Conservation (phyloP, 1,284 basidiomycete genomes). For the Leccinum proliferum region DNA sequence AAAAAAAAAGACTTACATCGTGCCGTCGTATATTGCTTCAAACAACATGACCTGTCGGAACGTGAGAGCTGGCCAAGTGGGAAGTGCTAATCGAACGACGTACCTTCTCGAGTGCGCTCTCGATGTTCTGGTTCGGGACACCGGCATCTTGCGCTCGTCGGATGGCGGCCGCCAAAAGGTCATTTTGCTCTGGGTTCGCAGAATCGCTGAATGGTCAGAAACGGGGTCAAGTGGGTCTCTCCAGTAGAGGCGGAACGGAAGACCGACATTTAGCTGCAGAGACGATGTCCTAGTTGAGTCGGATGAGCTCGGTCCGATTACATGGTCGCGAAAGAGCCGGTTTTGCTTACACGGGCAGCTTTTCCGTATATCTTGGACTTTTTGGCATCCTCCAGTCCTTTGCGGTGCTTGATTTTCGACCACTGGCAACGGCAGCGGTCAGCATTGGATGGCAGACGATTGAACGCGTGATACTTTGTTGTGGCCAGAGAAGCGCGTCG, state of each 20-base stretch:
- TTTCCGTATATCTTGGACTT: conserved; percentile 42
- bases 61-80: neutral
- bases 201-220: conserved; percentile 42
- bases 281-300: conserved; percentile 55
- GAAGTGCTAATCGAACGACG: neutral
- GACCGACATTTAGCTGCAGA: conserved; percentile 53
- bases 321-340: neutral
- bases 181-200: conserved; percentile 59
- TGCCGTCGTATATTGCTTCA: conserved; percentile 67
- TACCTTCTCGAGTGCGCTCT: conserved; percentile 66
- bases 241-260: neutral
- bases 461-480: conserved; percentile 46
- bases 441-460: neutral
- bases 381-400: conserved; percentile 66
- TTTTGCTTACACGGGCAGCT: conserved; percentile 48
- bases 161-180: conserved; percentile 55
- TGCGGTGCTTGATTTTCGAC: conserved; percentile 85
- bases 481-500: conserved; percentile 47
- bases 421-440: conserved; percentile 42
- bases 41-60: conserved; percentile 49
- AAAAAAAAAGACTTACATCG: conserved; percentile 49
- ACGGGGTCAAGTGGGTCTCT: neutral
- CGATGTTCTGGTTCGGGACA: conserved; percentile 76
- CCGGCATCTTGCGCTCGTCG: conserved; percentile 60
- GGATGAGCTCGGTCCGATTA: neutral